Evolutionary conservation across 176 grass and related monocot genomes (phyloP).

Genomic region (Elaeis guineensis): DNA sequence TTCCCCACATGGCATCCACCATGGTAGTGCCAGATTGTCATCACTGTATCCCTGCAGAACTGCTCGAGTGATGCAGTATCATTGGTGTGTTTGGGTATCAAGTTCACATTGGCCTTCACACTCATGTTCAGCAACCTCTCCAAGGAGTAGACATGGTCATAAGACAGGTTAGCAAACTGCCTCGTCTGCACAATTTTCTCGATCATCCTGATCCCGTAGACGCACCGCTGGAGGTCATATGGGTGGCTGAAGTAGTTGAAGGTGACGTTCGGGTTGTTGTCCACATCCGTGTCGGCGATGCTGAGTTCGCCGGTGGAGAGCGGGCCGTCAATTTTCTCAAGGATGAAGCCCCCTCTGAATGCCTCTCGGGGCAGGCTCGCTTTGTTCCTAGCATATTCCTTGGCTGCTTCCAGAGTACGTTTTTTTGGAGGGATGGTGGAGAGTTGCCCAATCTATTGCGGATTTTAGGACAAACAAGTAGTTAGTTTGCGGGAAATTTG

Average conservation of each 20-base stretch:
- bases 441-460: constrained; percentile 59
- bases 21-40: constrained; percentile 93
- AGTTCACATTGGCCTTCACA: constrained; percentile 60
- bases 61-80: constrained; percentile 70
- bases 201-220: constrained; percentile 32
- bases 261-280: constrained; percentile 11
- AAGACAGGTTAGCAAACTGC: constrained; percentile 42
- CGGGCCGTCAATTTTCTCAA: constrained; percentile 16
- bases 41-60: constrained; percentile 79
- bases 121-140: constrained; percentile 81
- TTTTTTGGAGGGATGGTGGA: constrained; percentile 60
- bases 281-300: constrained; percentile 16
- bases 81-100: constrained; percentile 83
- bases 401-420: constrained; percentile 47
- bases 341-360: constrained; percentile 6
- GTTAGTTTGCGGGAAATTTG: constrained; percentile 7
- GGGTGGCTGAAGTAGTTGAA: constrained; percentile 32
- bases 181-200: constrained; percentile 54
- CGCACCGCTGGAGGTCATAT: constrained; percentile 31
- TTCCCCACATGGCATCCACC: constrained; percentile 74
- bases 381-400: constrained; percentile 46
- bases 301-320: constrained; percentile 5
- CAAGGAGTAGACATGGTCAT: constrained; percentile 28
- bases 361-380: constrained; percentile 51
- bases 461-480: no score